Evolutionary conservation across 2,329 filamentous ascomycete genomes (phyloP).

Genomic region (Penicillium expansum): DNA sequence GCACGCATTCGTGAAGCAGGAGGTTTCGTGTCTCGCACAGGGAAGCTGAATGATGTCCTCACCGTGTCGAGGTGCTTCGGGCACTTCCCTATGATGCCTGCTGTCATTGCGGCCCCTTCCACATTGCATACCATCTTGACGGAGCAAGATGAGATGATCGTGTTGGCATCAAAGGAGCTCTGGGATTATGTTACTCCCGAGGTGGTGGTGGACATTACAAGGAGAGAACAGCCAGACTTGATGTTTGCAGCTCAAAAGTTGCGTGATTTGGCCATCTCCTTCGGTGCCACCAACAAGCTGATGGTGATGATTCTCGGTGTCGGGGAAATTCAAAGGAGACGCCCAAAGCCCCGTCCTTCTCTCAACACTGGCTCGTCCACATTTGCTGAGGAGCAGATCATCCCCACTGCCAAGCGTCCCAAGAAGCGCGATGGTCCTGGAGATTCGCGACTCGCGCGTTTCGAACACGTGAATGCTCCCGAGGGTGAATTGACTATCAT

Average conservation of each 20-base stretch:
- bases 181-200: conserved; percentile 94
- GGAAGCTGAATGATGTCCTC: conserved; percentile 85
- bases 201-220: conserved; percentile 85
- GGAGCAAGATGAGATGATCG: conserved; percentile 88
- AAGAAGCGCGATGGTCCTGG: conserved; percentile 63
- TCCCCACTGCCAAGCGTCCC: conserved; percentile 61
- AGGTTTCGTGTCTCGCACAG: conserved; percentile 92
- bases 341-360: conserved; percentile 74
- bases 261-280: conserved; percentile 90
- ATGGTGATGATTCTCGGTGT: conserved; percentile 99
- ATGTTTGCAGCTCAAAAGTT: conserved; percentile 96
- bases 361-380: conserved; percentile 79
- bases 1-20: conserved; percentile 90
- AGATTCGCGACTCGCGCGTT: conserved; percentile 80
- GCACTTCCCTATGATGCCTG: conserved; percentile 87
- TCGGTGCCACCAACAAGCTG: conserved; percentile 88
- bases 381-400: conserved; percentile 62
- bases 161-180: conserved; percentile 86
- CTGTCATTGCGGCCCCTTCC: conserved; percentile 86
- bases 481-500: conserved; percentile 88
- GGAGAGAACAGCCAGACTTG: conserved; percentile 79
- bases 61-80: conserved; percentile 94
- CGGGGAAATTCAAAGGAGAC: conserved; percentile 81
- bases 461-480: conserved; percentile 89
- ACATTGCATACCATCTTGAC: conserved; percentile 74